phyloP scores from a whole-genome alignment of 2,329 filamentous ascomycete genomes.

The Eurotiales sp. region DNA sequence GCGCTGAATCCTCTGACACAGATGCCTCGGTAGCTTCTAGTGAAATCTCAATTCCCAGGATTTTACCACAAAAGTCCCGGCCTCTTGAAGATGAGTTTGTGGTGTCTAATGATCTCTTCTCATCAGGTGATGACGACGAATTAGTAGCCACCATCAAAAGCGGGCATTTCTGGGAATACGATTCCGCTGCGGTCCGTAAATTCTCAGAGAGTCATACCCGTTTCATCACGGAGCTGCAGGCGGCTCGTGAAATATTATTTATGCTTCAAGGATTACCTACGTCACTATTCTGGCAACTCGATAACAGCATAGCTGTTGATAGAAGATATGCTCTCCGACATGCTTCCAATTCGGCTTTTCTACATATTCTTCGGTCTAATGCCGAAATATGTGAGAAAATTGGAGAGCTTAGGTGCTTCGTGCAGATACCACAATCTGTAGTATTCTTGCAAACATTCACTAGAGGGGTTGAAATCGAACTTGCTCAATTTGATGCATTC shows the following conservation, averaged over 20 bases:
- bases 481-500: constrained; percentile 56
- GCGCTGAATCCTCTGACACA: constrained; percentile 37
- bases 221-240: constrained; percentile 65
- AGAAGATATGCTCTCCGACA: constrained; percentile 34
- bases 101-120: constrained; percentile 31
- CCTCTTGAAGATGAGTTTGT: constrained; percentile 30
- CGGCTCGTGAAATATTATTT: constrained; percentile 73
- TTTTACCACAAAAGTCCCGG: constrained; percentile 25
- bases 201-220: constrained; percentile 22
- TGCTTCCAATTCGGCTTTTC: constrained; percentile 29
- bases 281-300: constrained; percentile 58
- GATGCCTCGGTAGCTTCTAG: constrained; percentile 35
- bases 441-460: constrained; percentile 70
- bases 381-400: constrained; percentile 48
- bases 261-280: constrained; percentile 80
- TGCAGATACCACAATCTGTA: constrained; percentile 42
- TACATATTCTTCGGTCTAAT: constrained; percentile 39
- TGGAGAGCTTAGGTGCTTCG: constrained; percentile 49
- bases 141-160: constrained; percentile 39
- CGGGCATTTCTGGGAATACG: constrained; percentile 48
- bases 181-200: constrained; percentile 13
- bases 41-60: constrained; percentile 26
- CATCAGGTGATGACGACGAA: constrained; percentile 27
- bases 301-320: constrained; percentile 34
- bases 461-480: constrained; percentile 55